phyloP scores from a whole-genome alignment of 2,329 filamentous ascomycete species.

The Acephala macrosclerotiorum region DNA sequence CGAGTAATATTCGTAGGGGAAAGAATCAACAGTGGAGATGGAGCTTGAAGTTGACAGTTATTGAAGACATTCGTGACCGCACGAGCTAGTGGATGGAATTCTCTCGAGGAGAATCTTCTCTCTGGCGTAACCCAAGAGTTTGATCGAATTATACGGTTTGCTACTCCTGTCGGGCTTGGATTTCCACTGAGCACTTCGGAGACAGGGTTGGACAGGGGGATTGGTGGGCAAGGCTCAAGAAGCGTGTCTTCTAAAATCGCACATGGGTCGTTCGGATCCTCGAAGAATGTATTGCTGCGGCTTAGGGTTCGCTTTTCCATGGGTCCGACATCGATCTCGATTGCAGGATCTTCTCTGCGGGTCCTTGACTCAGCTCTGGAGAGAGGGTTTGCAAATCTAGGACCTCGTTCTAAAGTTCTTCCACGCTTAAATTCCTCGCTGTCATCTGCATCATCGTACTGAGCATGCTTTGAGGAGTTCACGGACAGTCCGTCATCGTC shows the following conservation, averaged over 20 bases:
- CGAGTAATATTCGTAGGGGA: background rate
- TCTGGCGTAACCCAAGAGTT: background rate
- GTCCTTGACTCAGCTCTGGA: constrained; percentile 37
- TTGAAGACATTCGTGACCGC: constrained; percentile 28
- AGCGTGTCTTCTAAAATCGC: constrained; percentile 42
- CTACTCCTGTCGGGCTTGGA: background rate
- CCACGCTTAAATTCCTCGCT: constrained; percentile 35
- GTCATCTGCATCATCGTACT: background rate
- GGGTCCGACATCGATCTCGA: constrained; percentile 37
- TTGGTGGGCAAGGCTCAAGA: constrained; percentile 40
- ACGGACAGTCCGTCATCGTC: background rate
- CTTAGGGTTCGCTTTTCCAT: constrained; percentile 33
- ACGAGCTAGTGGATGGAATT: constrained; percentile 4
- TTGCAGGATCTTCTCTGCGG: constrained; percentile 32
- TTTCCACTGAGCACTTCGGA: constrained; percentile 35
- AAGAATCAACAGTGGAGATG: constrained; percentile 19
- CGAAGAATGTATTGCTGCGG: constrained; percentile 41
- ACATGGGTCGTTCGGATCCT: constrained; percentile 38
- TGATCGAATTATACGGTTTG: background rate
- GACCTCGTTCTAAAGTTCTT: constrained; percentile 31
- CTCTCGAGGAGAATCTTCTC: background rate
- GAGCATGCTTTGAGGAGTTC: background rate
- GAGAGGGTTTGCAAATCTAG: constrained; percentile 37
- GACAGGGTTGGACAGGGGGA: constrained; percentile 34
- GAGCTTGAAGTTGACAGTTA: constrained; percentile 23